A percentile compares a stretch with the other conserved stretches of the same genome.
Evolutionary conservation across 75 land plant genomes (phyloP).

Genomic region (Isoetes taiwanensis): DNA sequence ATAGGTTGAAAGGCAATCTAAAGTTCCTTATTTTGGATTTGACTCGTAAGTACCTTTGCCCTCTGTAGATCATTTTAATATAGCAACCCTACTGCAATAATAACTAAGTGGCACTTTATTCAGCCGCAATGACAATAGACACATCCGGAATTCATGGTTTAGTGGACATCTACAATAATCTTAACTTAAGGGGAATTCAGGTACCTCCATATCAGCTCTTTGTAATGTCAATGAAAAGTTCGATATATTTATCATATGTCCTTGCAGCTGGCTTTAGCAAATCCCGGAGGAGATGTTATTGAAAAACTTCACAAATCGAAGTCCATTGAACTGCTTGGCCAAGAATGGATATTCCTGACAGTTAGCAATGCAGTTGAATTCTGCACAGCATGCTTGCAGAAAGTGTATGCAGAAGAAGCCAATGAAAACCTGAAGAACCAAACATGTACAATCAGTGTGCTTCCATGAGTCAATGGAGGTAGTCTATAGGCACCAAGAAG

Average conservation of each 20-base stretch:
- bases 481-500: no score
- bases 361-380: neutral
- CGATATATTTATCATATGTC: no score
- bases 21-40: neutral
- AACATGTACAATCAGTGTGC: no score
- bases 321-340: neutral
- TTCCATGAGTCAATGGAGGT: no score
- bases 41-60: neutral
- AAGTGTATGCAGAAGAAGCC: no score
- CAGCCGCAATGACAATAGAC: neutral
- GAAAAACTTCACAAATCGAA: neutral
- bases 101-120: no score
- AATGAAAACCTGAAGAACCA: no score
- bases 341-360: neutral
- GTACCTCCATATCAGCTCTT: no score
- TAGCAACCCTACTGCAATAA: neutral
- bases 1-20: neutral
- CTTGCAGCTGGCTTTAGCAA: constrained; percentile 5
- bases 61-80: neutral
- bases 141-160: constrained; percentile 4
- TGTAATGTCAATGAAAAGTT: no score
- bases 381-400: neutral
- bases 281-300: constrained; percentile 2
- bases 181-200: neutral
- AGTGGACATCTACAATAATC: neutral